These are phyloP conservation scores for Endotrypanum monterogeii DNA, from an alignment of 208 protist species.

Conservation along the genomic window DNA sequence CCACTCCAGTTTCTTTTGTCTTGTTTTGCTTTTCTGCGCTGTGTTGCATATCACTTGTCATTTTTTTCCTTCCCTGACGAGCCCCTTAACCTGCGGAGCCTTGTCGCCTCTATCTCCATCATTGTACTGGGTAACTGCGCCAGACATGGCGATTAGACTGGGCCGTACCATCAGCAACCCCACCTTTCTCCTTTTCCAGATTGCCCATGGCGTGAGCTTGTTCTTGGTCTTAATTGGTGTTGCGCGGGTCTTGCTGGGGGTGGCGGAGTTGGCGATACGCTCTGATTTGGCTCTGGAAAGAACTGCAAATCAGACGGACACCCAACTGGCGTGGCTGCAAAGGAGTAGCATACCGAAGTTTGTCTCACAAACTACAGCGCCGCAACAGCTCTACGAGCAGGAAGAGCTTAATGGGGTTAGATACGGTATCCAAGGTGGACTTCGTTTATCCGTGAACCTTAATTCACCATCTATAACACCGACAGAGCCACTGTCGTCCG, in stretches of 20 bases:
- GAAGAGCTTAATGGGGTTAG: neutral
- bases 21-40: no score
- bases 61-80: no score
- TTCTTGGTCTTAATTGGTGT: constrained; percentile 61
- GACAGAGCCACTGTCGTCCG: neutral
- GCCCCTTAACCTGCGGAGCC: no score
- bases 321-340: neutral
- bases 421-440: neutral
- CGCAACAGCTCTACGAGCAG: neutral
- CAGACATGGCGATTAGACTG: constrained; percentile 63
- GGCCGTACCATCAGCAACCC: constrained; percentile 62
- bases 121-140: neutral
- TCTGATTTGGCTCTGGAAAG: neutral
- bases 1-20: no score
- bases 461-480: neutral
- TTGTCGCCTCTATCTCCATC: neutral
- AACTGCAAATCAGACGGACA: neutral
- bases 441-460: neutral
- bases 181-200: constrained; percentile 62
- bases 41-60: no score
- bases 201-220: constrained; percentile 56
- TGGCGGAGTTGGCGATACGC: constrained; percentile 29
- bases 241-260: constrained; percentile 40
- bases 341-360: neutral
- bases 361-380: no score